A percentile compares a stretch with the other conserved stretches of the same genome.
Evolutionary conservation across 805 yeast species (phyloP).

Genomic region (Candida rishiriensis): DNA sequence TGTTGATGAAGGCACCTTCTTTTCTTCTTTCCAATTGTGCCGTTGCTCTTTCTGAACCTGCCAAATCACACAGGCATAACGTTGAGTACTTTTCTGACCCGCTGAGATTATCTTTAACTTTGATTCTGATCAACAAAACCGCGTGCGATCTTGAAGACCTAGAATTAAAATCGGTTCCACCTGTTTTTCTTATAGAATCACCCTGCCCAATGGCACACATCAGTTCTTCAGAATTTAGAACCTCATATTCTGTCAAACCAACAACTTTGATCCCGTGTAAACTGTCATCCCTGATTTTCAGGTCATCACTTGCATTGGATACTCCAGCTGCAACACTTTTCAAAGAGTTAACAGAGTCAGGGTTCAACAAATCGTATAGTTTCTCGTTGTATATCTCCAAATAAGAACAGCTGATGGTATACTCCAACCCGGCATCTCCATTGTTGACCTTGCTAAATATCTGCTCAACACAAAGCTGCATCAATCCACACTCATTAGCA

Average conservation of each 20-base stretch:
- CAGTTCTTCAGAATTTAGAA: constrained; percentile 54
- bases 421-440: constrained; percentile 25
- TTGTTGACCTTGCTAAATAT: constrained; percentile 46
- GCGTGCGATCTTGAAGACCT: constrained; percentile 92
- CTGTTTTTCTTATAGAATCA: constrained; percentile 69
- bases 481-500: constrained; percentile 59
- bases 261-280: constrained; percentile 66
- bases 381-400: constrained; percentile 86
- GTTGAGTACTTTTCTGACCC: constrained; percentile 46
- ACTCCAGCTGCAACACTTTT: constrained; percentile 6
- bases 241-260: constrained; percentile 65
- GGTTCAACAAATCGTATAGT: constrained; percentile 66
- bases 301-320: constrained; percentile 36
- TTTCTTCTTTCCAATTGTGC: constrained; percentile 75
- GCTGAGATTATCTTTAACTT: constrained; percentile 36
- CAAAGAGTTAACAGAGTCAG: constrained; percentile 26
- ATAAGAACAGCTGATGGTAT: constrained; percentile 60
- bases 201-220: constrained; percentile 60
- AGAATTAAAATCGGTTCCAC: constrained; percentile 85
- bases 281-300: constrained; percentile 75
- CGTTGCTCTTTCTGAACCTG: constrained; percentile 92
- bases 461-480: constrained; percentile 59
- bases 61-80: constrained; percentile 86
- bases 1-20: constrained; percentile 92
- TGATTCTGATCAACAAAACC: constrained; percentile 64